Evolutionary conservation across 345 rosid species (phyloP).

Genomic region (Brassica rapa): DNA sequence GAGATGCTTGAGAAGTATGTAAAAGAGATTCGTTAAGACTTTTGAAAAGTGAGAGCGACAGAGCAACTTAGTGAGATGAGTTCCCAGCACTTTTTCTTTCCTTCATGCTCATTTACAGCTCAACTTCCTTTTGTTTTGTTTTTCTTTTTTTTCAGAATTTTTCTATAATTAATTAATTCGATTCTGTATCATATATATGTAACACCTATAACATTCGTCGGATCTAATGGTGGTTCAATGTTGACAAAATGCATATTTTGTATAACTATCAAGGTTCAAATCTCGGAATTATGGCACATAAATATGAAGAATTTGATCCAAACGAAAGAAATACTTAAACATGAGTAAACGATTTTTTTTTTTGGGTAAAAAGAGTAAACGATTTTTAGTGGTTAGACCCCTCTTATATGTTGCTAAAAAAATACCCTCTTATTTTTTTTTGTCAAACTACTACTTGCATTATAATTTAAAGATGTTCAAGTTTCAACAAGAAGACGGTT

Average conservation of each 20-base stretch:
- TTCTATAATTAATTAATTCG: conserved; percentile 5
- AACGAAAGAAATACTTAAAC: background rate
- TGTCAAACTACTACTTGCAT: too few relatives aligned
- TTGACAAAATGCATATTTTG: background rate
- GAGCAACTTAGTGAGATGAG: conserved; percentile 36
- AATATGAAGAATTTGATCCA: background rate
- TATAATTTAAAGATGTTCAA: too few relatives aligned
- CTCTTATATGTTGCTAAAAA: too few relatives aligned
- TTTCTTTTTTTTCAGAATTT: background rate
- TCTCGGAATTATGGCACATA: conserved; percentile 6
- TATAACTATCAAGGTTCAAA: background rate
- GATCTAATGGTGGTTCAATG: background rate
- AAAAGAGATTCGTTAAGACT: conserved; percentile 42
- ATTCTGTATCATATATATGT: background rate
- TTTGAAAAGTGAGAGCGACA: conserved; percentile 41
- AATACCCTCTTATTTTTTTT: background rate
- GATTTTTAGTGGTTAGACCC: background rate
- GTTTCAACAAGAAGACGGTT: too few relatives aligned
- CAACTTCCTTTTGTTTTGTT: conserved; percentile 28
- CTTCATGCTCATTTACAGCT: conserved; percentile 36
- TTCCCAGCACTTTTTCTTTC: conserved; percentile 37
- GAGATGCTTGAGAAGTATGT: conserved; percentile 34
- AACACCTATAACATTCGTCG: background rate
- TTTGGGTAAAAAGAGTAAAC: background rate
- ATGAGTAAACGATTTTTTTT: background rate